Conservation (phyloP, 306 rosid genomes). For the Nissolia schottii region DNA sequence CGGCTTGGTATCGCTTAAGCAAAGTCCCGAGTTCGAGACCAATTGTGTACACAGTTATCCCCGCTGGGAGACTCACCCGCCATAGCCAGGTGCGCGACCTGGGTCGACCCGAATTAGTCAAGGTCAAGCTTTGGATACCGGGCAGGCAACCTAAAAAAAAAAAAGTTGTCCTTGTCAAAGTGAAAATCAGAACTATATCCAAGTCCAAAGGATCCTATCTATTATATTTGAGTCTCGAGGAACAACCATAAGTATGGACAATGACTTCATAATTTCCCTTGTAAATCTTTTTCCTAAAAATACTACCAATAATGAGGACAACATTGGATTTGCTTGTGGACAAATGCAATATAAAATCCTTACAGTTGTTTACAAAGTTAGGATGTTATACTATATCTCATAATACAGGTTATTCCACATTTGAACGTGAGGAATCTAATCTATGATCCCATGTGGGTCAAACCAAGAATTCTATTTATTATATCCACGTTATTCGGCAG, state of each 20-base stretch:
- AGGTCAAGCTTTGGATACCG: no score
- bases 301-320: background rate
- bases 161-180: background rate
- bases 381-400: slow-evolving; percentile 11
- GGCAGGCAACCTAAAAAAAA: no score
- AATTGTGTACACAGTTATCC: no score
- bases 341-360: slow-evolving; percentile 14
- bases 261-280: background rate
- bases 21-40: no score
- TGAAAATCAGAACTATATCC: background rate
- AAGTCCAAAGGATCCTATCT: background rate
- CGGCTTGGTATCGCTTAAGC: no score
- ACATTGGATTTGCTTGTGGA: background rate
- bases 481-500: background rate
- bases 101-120: no score
- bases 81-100: no score
- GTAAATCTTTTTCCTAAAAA: background rate
- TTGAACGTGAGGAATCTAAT: slow-evolving; percentile 22
- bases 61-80: no score
- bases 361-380: background rate
- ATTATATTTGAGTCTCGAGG: background rate
- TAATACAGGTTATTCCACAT: slow-evolving; percentile 17
- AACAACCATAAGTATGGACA: background rate
- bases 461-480: background rate
- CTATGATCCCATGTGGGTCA: slow-evolving; percentile 32